Evolutionary conservation across 176 grass and related monocot species (phyloP).

Genomic region (Calamus simplicifolius): DNA sequence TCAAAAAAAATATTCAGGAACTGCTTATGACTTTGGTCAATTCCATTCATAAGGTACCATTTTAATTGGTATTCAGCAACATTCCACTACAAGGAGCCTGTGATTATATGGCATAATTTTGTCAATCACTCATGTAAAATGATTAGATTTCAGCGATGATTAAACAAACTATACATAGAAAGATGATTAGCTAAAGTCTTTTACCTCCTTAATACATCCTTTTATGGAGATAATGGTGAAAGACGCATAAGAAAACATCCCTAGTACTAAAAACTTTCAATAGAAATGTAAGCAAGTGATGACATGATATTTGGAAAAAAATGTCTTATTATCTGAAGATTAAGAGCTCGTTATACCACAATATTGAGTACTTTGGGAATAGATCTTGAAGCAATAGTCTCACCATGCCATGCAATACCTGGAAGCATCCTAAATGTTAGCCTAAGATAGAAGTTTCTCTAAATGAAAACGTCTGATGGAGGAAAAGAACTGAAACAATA

Average conservation of each 20-base stretch:
- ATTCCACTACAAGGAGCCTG: too few relatives aligned
- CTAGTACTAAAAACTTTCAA: not conserved
- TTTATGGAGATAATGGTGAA: not conserved
- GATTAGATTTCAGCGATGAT: too few relatives aligned
- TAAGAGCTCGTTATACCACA: conserved; percentile 6
- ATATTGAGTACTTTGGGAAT: conserved; percentile 56
- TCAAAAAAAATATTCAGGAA: too few relatives aligned
- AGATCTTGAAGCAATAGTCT: conserved; percentile 66
- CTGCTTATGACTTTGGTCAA: too few relatives aligned
- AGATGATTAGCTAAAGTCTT: too few relatives aligned
- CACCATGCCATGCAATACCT: conserved; percentile 76
- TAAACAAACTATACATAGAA: too few relatives aligned
- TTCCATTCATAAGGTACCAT: too few relatives aligned
- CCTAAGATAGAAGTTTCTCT: not conserved
- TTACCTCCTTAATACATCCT: too few relatives aligned
- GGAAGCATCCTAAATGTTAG: conserved; percentile 26
- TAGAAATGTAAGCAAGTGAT: conserved; percentile 12
- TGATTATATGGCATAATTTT: too few relatives aligned
- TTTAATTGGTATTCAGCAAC: too few relatives aligned
- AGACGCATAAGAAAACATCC: not conserved
- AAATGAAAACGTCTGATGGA: not conserved
- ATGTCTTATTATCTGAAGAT: conserved; percentile 3
- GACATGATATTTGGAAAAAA: not conserved
- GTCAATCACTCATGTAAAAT: too few relatives aligned
- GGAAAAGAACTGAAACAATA: not conserved